Base-by-base conservation (phyloP, 2,329 filamentous ascomycete genomes). In the Colletotrichum spaethianum region DNA sequence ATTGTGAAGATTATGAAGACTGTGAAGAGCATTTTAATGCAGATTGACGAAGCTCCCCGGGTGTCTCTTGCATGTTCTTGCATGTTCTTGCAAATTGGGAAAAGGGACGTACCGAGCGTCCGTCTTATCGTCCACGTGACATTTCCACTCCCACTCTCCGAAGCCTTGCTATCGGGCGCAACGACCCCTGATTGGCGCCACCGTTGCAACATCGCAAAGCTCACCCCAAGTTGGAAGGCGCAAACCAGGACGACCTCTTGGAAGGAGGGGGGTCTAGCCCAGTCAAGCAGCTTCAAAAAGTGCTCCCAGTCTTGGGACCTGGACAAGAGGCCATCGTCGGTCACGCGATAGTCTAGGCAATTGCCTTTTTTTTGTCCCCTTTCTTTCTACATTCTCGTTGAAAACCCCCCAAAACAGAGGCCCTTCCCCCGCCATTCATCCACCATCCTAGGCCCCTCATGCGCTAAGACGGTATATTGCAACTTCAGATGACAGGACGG, bases 211-310 rank as follows among this genome's bases (percentile, higher is more conserved):
- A 59, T 60, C 56, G 50, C 16, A 71, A 50, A 42, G 46, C 28
- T 56, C 70, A 62, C 50, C 70, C 70, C 67, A 73, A 71, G 61
- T 72, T 46, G 70, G 70, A 73, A 73, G 70, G 70, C 70, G 70
- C 70, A n/a, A 56, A 65, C 55, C 38, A 71, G 23, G 50, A 53
- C 55, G 36, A 67, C n/a, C 28, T 72, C 70, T 66, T 71, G 67
- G 70, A 50, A 60, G 48, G 48, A 42, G 65, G 52, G 69, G 65
- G 38, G 33, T 63, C 65, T 14, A 40, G 57, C 42, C 63, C 50
- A 57, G 56, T 40, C 23, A 31, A 64, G 36, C 23, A 65, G 50
- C 50, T 52, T 55, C 46, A 5, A 12, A 12, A 28, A 52, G 38
- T 36, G 7, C 18, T 36, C 50, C 69, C 60, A 42, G 23, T 11